These are phyloP conservation scores for Podaxis mareebaensis DNA, from an alignment of 768 basidiomycete species.

Conservation along the genomic window DNA sequence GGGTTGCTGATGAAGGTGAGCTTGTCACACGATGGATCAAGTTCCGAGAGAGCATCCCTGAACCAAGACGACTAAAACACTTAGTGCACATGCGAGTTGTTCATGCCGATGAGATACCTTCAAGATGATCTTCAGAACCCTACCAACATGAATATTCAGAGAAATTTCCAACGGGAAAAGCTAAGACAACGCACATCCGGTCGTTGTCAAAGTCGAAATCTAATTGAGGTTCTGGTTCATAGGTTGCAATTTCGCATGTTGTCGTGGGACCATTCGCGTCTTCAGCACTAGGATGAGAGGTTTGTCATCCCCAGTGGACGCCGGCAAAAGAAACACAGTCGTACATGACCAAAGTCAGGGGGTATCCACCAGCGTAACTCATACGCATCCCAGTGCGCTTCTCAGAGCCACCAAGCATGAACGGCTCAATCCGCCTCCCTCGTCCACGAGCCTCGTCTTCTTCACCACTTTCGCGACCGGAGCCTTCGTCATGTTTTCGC, in stretches of 20 bases:
- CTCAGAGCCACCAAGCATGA: slow-evolving; percentile 51
- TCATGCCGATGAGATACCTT: slow-evolving; percentile 48
- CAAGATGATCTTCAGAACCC: slow-evolving; percentile 81
- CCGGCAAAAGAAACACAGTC: slow-evolving; percentile 23
- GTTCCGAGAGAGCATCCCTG: slow-evolving; percentile 86
- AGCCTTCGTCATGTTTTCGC: slow-evolving; percentile 47
- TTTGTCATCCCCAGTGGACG: background rate
- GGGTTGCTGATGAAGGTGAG: slow-evolving; percentile 84
- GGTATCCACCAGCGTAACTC: slow-evolving; percentile 81
- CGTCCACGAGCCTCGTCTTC: slow-evolving; percentile 38
- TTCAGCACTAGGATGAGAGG: slow-evolving; percentile 52
- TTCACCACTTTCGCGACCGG: slow-evolving; percentile 41
- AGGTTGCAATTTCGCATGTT: slow-evolving; percentile 84
- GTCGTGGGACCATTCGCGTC: slow-evolving; percentile 82
- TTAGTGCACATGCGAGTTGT: background rate
- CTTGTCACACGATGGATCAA: slow-evolving; percentile 86
- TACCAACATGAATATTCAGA: slow-evolving; percentile 25
- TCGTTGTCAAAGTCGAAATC: slow-evolving; percentile 78
- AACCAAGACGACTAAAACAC: slow-evolving; percentile 79
- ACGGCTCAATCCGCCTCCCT: slow-evolving; percentile 56
- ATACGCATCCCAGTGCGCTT: slow-evolving; percentile 85
- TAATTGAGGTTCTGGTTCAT: slow-evolving; percentile 78
- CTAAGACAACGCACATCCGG: slow-evolving; percentile 45
- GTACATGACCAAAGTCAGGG: slow-evolving; percentile 78
- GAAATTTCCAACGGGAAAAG: background rate